phyloP scores from a whole-genome alignment of 2,329 filamentous ascomycete species.

The Calonectria leucothoes region DNA sequence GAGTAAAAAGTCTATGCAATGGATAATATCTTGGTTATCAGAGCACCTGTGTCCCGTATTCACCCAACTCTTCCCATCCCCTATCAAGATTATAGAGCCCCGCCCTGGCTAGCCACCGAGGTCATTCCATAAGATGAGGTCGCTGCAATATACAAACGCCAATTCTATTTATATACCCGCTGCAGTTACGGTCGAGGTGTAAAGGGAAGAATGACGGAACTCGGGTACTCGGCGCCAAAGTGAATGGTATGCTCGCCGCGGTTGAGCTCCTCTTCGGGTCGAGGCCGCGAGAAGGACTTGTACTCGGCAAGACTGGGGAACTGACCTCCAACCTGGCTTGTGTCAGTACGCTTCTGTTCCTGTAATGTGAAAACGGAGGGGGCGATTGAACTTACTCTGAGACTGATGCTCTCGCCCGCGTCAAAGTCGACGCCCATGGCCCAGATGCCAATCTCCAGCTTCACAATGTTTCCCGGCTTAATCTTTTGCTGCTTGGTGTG shows the following conservation, averaged over 20 bases:
- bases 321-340: slow-evolving; percentile 6
- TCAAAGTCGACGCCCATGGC: slow-evolving; percentile 58
- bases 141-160: background rate
- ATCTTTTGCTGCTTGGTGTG: slow-evolving; percentile 55
- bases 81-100: background rate
- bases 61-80: background rate
- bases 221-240: slow-evolving; percentile 30
- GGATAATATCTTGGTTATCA: background rate
- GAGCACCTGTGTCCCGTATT: background rate
- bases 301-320: slow-evolving; percentile 11
- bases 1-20: background rate
- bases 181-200: background rate
- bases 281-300: slow-evolving; percentile 8
- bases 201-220: slow-evolving; percentile 34
- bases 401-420: slow-evolving; percentile 26
- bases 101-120: background rate
- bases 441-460: slow-evolving; percentile 61
- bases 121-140: background rate
- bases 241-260: slow-evolving; percentile 25
- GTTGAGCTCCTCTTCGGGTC: slow-evolving; percentile 18
- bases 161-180: background rate
- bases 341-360: background rate
- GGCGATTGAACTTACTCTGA: slow-evolving; percentile 3
- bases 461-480: slow-evolving; percentile 52
- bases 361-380: too few species aligned